Percentiles rank a stretch among this genome's conserved stretches.
Evolutionary conservation across 177 flowering plant genomes (phyloP).

Genomic region (Telopea speciosissima): DNA sequence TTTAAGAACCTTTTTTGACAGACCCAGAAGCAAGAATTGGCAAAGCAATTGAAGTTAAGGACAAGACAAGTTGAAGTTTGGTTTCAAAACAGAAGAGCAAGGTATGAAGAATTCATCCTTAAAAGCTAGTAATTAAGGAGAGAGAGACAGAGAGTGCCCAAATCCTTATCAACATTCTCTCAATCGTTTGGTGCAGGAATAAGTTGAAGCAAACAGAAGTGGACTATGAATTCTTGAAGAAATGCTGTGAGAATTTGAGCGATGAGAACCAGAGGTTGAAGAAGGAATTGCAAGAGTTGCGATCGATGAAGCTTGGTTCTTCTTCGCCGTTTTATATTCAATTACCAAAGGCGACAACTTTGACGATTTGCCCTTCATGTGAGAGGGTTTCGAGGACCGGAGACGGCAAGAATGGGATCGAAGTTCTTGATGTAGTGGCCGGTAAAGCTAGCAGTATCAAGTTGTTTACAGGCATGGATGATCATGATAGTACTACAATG

Average conservation of each 20-base stretch:
- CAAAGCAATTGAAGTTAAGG: background rate
- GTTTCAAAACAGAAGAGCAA: conserved; percentile 4
- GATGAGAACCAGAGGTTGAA: conserved; percentile 35
- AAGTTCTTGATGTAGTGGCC: too few relatives aligned
- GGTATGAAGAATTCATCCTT: too few relatives aligned
- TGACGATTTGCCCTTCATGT: background rate
- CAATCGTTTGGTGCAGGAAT: conserved; percentile 25
- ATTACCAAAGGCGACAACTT: background rate
- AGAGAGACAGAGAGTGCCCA: too few relatives aligned
- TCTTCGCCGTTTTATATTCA: conserved; percentile 14
- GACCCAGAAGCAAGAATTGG: background rate
- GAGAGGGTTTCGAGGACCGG: background rate
- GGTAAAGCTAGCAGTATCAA: background rate
- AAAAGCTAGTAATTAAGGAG: too few relatives aligned
- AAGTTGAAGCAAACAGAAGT: conserved; percentile 47
- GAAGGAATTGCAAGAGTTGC: conserved; percentile 35
- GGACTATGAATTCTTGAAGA: conserved; percentile 34
- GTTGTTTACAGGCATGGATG: too few relatives aligned
- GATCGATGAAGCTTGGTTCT: conserved; percentile 17
- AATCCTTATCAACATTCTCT: too few relatives aligned
- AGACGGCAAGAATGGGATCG: background rate
- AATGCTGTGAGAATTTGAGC: conserved; percentile 29
- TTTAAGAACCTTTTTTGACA: background rate
- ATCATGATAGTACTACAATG: too few relatives aligned
- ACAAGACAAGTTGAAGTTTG: background rate